Conservation (phyloP, 768 basidiomycete genomes). For the Dentipellis sp. region DNA sequence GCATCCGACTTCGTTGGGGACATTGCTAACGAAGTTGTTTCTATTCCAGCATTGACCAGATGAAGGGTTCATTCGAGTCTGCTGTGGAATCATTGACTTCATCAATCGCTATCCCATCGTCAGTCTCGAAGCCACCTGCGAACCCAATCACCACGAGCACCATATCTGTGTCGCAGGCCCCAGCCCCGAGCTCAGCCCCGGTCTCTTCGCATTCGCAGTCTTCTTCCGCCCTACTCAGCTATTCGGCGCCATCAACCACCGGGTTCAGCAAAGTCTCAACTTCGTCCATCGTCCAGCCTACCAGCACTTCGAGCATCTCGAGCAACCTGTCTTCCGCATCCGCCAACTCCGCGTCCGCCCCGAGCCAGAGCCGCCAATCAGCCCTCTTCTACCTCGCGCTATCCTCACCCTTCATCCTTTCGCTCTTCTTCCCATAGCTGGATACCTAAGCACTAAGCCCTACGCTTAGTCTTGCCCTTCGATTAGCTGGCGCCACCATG, state of each 20-base stretch:
- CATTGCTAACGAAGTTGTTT: background rate
- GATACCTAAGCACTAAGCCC: background rate
- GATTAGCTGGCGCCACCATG: background rate
- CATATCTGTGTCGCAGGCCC: background rate
- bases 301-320: background rate
- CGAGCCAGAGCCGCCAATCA: background rate
- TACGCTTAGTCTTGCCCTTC: too few species aligned
- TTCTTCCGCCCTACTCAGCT: background rate
- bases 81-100: slow-evolving; percentile 43
- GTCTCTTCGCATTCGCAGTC: background rate
- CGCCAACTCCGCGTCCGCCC: background rate
- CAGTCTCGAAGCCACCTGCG: slow-evolving; percentile 17
- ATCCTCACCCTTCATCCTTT: background rate
- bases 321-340: background rate
- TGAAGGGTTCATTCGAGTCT: slow-evolving; percentile 49
- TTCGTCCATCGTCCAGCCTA: background rate
- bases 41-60: slow-evolving; percentile 37
- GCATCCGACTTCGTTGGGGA: background rate
- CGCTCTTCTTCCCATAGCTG: background rate
- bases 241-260: background rate
- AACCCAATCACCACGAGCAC: background rate
- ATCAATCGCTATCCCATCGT: slow-evolving; percentile 29
- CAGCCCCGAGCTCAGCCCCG: background rate
- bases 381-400: background rate
- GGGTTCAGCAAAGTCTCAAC: slow-evolving; percentile 3